phyloP scores from a whole-genome alignment of 805 yeast species.

The Candida manassasensis region DNA sequence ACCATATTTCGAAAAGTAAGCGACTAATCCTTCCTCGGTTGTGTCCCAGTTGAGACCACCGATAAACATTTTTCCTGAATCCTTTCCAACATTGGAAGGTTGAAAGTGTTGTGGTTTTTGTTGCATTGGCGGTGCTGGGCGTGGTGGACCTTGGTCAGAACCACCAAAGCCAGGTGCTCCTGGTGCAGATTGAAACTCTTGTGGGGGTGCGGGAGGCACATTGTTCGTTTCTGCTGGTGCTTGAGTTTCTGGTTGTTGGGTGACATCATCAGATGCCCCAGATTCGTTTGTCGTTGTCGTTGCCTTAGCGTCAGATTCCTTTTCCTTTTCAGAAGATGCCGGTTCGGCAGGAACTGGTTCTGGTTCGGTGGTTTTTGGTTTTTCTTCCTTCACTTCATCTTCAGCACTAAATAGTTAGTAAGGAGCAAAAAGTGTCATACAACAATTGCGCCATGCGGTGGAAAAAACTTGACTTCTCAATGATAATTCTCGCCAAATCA shows the following conservation, averaged over 20 bases:
- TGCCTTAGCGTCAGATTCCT: slow-evolving; percentile 7
- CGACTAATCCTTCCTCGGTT: slow-evolving; percentile 77
- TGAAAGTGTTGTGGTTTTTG: background rate
- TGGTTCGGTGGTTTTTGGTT: slow-evolving; percentile 11
- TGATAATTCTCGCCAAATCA: too few relatives aligned
- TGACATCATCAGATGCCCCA: too few relatives aligned
- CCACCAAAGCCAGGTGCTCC: slow-evolving; percentile 9
- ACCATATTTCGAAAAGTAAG: slow-evolving; percentile 84
- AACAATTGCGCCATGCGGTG: too few relatives aligned
- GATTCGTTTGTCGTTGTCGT: background rate
- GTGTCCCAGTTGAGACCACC: slow-evolving; percentile 99
- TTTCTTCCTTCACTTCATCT: slow-evolving; percentile 10
- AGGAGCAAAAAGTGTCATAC: background rate
- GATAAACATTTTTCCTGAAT: slow-evolving; percentile 86
- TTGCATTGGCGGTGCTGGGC: slow-evolving; percentile 14
- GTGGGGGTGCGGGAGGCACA: slow-evolving; percentile 4
- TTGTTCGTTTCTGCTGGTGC: slow-evolving; percentile 5
- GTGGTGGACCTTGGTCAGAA: slow-evolving; percentile 12
- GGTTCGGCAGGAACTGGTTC: slow-evolving; percentile 4
- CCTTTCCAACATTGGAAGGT: slow-evolving; percentile 40
- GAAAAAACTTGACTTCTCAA: too few relatives aligned
- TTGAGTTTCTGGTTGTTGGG: slow-evolving; percentile 7
- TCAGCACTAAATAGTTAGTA: slow-evolving; percentile 8
- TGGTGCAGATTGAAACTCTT: too few relatives aligned
- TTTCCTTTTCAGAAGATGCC: slow-evolving; percentile 9